These are phyloP conservation scores for Fusarium bactridioides DNA, from an alignment of 2,329 filamentous ascomycete species.

Conservation along the genomic window DNA sequence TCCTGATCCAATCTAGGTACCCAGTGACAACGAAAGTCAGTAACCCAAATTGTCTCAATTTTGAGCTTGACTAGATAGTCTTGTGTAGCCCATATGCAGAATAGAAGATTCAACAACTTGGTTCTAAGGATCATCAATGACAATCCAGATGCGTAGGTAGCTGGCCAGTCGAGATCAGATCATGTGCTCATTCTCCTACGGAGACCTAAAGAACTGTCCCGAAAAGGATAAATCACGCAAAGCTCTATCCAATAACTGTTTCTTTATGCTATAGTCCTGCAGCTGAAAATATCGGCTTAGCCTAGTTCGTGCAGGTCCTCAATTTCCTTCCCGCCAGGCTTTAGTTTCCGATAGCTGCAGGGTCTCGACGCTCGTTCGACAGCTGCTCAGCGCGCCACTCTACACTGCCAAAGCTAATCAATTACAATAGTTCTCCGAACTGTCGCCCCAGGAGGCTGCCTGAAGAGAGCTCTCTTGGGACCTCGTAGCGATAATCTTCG, in stretches of 20 bases:
- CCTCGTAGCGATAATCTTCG: not conserved
- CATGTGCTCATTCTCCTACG: not conserved
- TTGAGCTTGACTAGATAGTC: not conserved
- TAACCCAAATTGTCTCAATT: not conserved
- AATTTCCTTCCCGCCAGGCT: too few relatives aligned
- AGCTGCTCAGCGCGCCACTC: not conserved
- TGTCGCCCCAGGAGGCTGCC: too few relatives aligned
- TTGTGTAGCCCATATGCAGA: accelerated
- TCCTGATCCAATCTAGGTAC: too few relatives aligned
- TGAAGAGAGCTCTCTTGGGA: too few relatives aligned
- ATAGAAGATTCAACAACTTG: not conserved
- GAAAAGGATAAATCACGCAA: not conserved
- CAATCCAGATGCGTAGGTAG: not conserved
- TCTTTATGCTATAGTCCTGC: accelerated
- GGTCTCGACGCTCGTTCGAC: not conserved
- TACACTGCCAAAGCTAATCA: accelerated
- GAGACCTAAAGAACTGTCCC: too few relatives aligned
- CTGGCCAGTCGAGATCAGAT: not conserved
- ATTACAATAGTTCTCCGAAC: accelerated
- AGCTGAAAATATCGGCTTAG: not conserved
- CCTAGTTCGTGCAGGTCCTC: not conserved
- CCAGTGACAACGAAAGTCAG: not conserved
- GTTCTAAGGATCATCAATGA: not conserved
- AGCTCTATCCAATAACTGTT: too few relatives aligned
- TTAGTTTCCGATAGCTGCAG: not conserved